Evolutionary conservation across 139 green algal species (phyloP).

Genomic region (Chlamydomonas eustigma): DNA sequence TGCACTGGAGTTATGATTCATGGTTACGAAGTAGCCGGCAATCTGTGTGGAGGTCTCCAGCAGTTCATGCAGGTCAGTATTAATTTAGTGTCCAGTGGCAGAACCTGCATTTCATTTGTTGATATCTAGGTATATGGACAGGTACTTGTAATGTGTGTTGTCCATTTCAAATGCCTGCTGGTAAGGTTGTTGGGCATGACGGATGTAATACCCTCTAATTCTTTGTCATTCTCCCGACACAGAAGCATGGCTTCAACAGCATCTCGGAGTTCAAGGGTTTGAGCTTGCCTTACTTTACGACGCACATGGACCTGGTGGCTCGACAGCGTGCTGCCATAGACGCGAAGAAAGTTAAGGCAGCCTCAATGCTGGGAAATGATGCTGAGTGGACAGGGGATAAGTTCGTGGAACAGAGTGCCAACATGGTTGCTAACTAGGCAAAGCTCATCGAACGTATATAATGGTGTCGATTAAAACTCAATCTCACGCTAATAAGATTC

Average conservation of each 20-base stretch:
- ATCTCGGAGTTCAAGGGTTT: slow-evolving; percentile 83
- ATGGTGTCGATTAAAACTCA: too few relatives aligned
- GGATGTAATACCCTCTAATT: background rate
- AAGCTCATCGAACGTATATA: too few relatives aligned
- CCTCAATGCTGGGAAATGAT: slow-evolving; percentile 69
- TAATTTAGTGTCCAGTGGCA: too few relatives aligned
- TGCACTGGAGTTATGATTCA: slow-evolving; percentile 98
- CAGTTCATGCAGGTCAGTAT: slow-evolving; percentile 50
- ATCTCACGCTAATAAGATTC: too few relatives aligned
- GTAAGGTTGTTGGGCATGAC: background rate
- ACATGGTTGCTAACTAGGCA: slow-evolving; percentile 66
- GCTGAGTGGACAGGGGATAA: slow-evolving; percentile 90
- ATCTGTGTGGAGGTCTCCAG: slow-evolving; percentile 87
- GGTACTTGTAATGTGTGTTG: background rate
- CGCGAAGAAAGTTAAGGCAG: slow-evolving; percentile 57
- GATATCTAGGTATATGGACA: background rate
- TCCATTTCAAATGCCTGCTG: background rate
- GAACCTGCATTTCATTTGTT: slow-evolving; percentile 1
- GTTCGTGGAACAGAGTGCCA: slow-evolving; percentile 72
- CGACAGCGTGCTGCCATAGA: slow-evolving; percentile 77
- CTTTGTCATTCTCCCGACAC: too few relatives aligned
- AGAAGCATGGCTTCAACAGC: slow-evolving; percentile 17
- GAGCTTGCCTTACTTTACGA: slow-evolving; percentile 90
- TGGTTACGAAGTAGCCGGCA: slow-evolving; percentile 87
- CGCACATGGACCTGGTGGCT: slow-evolving; percentile 87